Base-by-base conservation (phyloP, 495 filamentous ascomycete genomes). In the Aspergillus mulundensis region DNA sequence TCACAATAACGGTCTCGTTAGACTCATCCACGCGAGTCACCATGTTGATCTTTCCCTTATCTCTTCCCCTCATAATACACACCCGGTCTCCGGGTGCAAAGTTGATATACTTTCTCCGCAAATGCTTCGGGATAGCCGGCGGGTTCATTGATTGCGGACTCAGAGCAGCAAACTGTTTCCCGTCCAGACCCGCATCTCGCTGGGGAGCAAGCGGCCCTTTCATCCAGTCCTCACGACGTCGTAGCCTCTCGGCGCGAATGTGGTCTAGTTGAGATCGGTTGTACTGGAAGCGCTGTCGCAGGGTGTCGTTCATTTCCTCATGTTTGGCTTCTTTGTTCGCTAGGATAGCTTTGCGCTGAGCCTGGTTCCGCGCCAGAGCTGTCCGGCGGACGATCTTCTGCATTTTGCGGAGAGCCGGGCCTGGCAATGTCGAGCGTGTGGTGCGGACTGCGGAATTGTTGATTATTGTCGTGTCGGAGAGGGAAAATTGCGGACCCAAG, bases 11-110 rank as follows among this genome's bases (percentile, higher is more conserved):
- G 42, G 77, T 78, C 61, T 86, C 83, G 38, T 61, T 77, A 1
- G 79, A 71, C 18, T 64, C 65, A 55, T 87, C 73, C 34, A 96
- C 76, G n/a, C 68, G 60, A 44, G 52, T 63, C 25, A 97, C 82
- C 28, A 71, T 72, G 24, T 85, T 86, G 73, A 98, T 95, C 70
- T 85, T 87, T 54, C 90, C 90, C 74, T 85, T 87, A 58, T 92
- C 87, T 54, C 75, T 75, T 19, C 92, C 91, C 47, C 86, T 84
- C 43, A 87, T 72, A 30, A 95, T 67, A 34, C 90, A 89, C 28
- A 95, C 89, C 51, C 92, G 79, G 63, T 97, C 92, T 8, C 82
- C 84, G 7, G 70, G 64, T 15, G 75, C 80, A 59, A 97, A 77
- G 53, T 87, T 86, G 57, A 86, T 76, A 60, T 78, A 77, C 62